phyloP scores from a whole-genome alignment of 2,329 filamentous ascomycete genomes.

The Monilinia vaccinii-corymbosi region DNA sequence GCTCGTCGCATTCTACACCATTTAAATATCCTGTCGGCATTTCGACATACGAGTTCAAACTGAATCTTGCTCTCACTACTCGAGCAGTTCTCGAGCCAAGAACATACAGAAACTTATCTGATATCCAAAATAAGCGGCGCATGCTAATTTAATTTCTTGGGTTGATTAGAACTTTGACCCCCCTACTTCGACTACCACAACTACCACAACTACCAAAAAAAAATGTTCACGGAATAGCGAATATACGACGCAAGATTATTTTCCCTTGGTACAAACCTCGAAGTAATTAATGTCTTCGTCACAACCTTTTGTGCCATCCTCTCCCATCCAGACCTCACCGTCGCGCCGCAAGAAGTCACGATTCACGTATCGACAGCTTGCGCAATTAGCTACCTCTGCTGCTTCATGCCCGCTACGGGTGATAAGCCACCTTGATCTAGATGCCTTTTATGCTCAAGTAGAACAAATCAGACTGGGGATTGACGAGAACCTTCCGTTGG shows the following conservation, averaged over 20 bases:
- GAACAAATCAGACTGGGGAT: conserved; percentile 81
- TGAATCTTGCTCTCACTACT: background rate
- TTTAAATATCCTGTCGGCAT: background rate
- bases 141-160: background rate
- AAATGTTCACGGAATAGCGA: background rate
- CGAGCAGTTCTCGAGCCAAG: background rate
- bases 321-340: conserved; percentile 28
- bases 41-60: background rate
- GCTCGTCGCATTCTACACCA: background rate
- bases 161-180: background rate
- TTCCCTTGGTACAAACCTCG: background rate
- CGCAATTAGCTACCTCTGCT: conserved; percentile 62
- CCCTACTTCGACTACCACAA: background rate
- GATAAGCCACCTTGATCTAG: conserved; percentile 85
- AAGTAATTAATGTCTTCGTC: conserved; percentile 38
- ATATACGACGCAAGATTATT: background rate
- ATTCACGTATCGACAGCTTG: conserved; percentile 79
- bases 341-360: conserved; percentile 42
- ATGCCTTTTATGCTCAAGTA: conserved; percentile 96
- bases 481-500: conserved; percentile 68
- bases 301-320: conserved; percentile 38
- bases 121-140: background rate
- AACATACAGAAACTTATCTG: background rate
- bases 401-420: conserved; percentile 72
- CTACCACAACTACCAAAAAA: background rate